These are phyloP conservation scores for Arabis hirsuta DNA, from an alignment of 345 rosid species.

Conservation along the genomic window DNA sequence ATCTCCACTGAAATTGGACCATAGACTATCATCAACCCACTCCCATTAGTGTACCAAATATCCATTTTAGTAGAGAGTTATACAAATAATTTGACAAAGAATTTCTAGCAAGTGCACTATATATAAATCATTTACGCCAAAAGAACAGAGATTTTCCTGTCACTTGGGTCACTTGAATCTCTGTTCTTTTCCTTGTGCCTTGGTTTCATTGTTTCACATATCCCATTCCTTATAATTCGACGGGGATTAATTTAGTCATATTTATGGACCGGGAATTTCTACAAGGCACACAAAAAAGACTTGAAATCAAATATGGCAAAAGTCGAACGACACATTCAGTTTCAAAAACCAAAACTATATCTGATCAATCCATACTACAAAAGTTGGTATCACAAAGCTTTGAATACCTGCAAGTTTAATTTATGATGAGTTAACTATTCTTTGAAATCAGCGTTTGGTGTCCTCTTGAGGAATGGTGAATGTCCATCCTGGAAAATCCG, in stretches of 20 bases:
- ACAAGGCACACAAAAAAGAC: background rate
- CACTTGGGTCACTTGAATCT: too few relatives aligned
- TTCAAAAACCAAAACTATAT: slow-evolving; percentile 15
- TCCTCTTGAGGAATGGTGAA: slow-evolving; percentile 46
- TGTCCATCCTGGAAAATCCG: slow-evolving; percentile 85
- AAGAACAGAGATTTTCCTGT: too few relatives aligned
- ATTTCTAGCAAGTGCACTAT: too few relatives aligned
- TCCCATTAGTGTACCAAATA: slow-evolving; percentile 8
- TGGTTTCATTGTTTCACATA: too few relatives aligned
- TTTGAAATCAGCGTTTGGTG: slow-evolving; percentile 27
- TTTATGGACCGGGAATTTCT: too few relatives aligned
- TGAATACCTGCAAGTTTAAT: background rate
- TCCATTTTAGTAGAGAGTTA: too few relatives aligned
- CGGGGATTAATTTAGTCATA: too few relatives aligned
- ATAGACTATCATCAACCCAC: background rate
- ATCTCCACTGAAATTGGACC: slow-evolving; percentile 30
- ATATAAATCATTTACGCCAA: too few relatives aligned
- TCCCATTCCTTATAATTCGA: too few relatives aligned
- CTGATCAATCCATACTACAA: slow-evolving; percentile 28
- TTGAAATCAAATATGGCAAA: background rate
- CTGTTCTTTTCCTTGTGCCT: too few relatives aligned
- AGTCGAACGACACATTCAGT: background rate
- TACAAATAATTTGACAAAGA: too few relatives aligned
- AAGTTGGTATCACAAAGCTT: slow-evolving; percentile 14
- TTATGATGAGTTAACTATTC: slow-evolving; percentile 21